These are phyloP conservation scores for Senna tora DNA, from an alignment of 306 rosid species.

Conservation along the genomic window DNA sequence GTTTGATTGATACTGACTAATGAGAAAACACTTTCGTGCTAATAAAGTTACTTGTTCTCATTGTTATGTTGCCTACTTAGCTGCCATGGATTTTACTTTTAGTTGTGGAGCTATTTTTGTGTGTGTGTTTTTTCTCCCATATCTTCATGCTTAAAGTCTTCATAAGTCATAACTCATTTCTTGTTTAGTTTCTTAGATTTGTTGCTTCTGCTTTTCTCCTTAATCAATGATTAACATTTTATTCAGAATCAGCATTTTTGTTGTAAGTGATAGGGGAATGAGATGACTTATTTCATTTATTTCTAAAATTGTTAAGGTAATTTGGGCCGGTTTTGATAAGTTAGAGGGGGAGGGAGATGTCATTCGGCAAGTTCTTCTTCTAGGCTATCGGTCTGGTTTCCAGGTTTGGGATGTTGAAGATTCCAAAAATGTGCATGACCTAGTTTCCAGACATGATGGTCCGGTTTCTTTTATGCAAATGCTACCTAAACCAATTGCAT, in stretches of 20 bases:
- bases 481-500: constrained; percentile 60
- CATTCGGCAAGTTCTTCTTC: constrained; percentile 62
- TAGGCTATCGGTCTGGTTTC: constrained; percentile 78
- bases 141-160: not conserved
- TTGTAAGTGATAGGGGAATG: constrained; percentile 1
- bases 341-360: constrained; percentile 58
- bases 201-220: constrained; percentile 1
- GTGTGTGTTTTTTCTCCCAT: not conserved
- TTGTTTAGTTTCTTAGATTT: not conserved
- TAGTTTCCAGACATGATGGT: constrained; percentile 68
- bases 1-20: not conserved
- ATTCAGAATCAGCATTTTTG: not conserved
- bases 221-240: constrained; percentile 3
- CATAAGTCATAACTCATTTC: not conserved
- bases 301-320: constrained; percentile 55
- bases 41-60: not conserved
- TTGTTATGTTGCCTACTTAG: not conserved
- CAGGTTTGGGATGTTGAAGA: constrained; percentile 94
- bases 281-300: constrained; percentile 20
- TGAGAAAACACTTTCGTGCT: not conserved
- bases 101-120: not conserved
- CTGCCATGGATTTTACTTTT: not conserved
- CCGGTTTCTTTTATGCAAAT: constrained; percentile 77
- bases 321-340: constrained; percentile 86
- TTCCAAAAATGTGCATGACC: constrained; percentile 65